These are phyloP conservation scores for Colletotrichum musae DNA, from an alignment of 2,329 filamentous ascomycete species.

Conservation along the genomic window DNA sequence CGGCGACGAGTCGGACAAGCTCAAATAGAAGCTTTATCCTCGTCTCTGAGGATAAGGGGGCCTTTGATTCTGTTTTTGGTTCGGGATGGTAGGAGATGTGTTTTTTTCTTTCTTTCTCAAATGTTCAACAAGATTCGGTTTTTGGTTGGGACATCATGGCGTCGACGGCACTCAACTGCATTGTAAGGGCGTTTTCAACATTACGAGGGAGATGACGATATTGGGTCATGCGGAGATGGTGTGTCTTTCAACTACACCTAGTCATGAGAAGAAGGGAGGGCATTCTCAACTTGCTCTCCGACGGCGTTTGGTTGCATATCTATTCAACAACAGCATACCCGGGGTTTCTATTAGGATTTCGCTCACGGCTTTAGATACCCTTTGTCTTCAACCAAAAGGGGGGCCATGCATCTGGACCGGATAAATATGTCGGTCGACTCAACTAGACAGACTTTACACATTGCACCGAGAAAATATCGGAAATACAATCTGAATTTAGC, in stretches of 20 bases:
- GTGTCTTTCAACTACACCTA: conserved; percentile 27
- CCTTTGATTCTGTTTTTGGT: neutral
- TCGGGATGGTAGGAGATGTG: neutral
- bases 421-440: conserved; percentile 42
- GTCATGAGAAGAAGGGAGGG: conserved; percentile 8
- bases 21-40: conserved; percentile 36
- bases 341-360: conserved; percentile 34
- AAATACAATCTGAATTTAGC: conserved; percentile 6
- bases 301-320: conserved; percentile 39
- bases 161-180: conserved; percentile 39
- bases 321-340: conserved; percentile 38
- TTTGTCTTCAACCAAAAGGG: conserved; percentile 51
- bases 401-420: conserved; percentile 18
- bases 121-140: conserved; percentile 22
- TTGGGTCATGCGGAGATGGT: conserved; percentile 10
- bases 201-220: neutral
- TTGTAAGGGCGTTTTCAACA: conserved; percentile 36
- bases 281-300: conserved; percentile 38
- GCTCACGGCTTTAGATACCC: conserved; percentile 49
- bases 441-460: conserved; percentile 47
- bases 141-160: neutral
- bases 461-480: neutral
- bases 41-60: neutral
- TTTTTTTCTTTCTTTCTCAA: neutral
- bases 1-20: conserved; percentile 64